A percentile compares a stretch with the other conserved stretches of the same genome.
Evolutionary conservation across 164 flowering plant species (phyloP).

Genomic region (Magnolia officinalis): DNA sequence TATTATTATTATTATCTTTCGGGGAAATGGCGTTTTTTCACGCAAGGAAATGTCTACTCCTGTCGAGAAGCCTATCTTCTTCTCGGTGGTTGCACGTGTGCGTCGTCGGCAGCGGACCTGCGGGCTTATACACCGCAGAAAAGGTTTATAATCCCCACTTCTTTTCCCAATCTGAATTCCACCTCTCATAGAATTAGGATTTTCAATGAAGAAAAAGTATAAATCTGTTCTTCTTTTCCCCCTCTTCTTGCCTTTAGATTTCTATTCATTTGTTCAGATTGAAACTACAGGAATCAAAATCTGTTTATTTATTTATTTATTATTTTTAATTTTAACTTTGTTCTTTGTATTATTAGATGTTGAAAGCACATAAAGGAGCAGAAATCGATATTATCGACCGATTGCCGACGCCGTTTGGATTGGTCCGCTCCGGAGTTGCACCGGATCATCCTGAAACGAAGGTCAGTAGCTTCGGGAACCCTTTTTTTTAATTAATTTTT

Average conservation of each 20-base stretch:
- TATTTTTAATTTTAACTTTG: neutral
- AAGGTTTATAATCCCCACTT: constrained; percentile 39
- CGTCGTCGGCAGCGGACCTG: constrained; percentile 92
- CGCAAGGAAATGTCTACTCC: constrained; percentile 20
- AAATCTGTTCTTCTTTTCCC: neutral
- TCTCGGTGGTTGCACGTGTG: constrained; percentile 65
- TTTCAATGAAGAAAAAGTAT: neutral
- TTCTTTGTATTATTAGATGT: constrained; percentile 35
- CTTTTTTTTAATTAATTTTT: no score
- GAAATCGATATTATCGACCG: constrained; percentile 85
- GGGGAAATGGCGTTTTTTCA: constrained; percentile 23
- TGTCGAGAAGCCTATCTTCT: constrained; percentile 41
- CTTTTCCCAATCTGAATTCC: neutral
- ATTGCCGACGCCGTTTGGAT: constrained; percentile 87
- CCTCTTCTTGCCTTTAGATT: neutral
- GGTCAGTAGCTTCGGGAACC: constrained; percentile 34
- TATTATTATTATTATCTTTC: no score
- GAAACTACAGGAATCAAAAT: neutral
- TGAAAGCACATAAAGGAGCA: constrained; percentile 62
- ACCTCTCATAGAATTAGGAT: neutral
- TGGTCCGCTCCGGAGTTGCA: constrained; percentile 96
- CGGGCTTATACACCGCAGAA: constrained; percentile 95
- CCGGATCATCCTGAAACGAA: constrained; percentile 99
- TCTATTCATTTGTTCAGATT: neutral
- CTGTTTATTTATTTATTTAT: neutral